A percentile compares a stretch with the other conserved stretches of the same genome.
phyloP scores from a whole-genome alignment of 805 yeast species.

The Candida koratica region DNA sequence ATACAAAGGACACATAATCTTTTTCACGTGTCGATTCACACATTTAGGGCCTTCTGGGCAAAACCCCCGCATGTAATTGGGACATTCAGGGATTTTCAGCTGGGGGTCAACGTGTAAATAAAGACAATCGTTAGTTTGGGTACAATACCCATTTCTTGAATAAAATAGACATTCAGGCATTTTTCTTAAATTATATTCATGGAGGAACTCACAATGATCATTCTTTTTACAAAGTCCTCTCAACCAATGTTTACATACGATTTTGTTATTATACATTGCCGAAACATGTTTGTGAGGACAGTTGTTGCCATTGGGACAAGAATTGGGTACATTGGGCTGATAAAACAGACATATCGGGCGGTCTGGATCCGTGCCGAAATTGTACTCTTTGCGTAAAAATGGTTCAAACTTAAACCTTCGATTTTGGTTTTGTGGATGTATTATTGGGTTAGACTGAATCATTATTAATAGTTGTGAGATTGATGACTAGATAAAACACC shows the following conservation, averaged over 20 bases:
- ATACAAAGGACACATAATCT: constrained; percentile 71
- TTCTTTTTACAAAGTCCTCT: constrained; percentile 96
- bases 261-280: constrained; percentile 45
- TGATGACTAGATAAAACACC: not conserved
- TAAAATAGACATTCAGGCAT: constrained; percentile 96
- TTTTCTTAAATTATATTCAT: constrained; percentile 87
- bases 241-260: constrained; percentile 98
- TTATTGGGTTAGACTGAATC: constrained; percentile 36
- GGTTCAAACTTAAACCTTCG: constrained; percentile 67
- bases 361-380: constrained; percentile 81
- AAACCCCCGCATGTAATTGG: constrained; percentile 79
- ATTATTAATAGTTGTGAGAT: constrained; percentile 20
- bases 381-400: constrained; percentile 72
- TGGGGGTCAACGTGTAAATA: constrained; percentile 89
- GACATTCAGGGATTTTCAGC: constrained; percentile 83
- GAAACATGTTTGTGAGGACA: constrained; percentile 86
- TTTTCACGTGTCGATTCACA: constrained; percentile 72
- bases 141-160: constrained; percentile 78
- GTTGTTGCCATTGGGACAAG: constrained; percentile 80
- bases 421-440: constrained; percentile 39
- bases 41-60: constrained; percentile 92
- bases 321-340: constrained; percentile 49
- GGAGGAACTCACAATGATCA: constrained; percentile 92
- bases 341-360: constrained; percentile 81
- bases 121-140: constrained; percentile 91